Conservation (phyloP, 2,329 filamentous ascomycete genomes). For the Ophiostoma fasciatum region DNA sequence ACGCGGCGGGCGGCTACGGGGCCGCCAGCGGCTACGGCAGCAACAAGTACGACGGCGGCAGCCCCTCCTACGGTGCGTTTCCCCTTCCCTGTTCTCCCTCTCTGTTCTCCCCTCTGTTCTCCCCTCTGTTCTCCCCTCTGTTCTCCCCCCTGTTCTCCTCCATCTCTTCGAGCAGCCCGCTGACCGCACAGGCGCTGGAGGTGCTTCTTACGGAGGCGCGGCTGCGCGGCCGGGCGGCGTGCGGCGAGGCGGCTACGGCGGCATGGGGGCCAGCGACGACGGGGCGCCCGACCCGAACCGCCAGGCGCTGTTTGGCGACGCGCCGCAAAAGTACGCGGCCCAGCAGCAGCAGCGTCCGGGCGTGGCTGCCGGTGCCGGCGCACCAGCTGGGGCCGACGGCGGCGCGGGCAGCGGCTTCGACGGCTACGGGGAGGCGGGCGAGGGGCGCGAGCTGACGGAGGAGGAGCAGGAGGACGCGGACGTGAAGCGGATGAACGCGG, state of each 20-base stretch:
- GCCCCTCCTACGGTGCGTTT: constrained; percentile 14
- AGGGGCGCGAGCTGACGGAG: constrained; percentile 63
- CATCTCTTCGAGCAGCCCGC: no score
- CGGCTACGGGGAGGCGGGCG: constrained; percentile 47
- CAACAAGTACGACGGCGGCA: constrained; percentile 36
- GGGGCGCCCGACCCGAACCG: constrained; percentile 36
- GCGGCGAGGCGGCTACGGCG: constrained; percentile 46
- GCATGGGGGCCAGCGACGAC: constrained; percentile 31
- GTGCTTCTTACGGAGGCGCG: constrained; percentile 6
- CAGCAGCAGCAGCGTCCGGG: constrained; percentile 13
- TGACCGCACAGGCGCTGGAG: constrained; percentile 4
- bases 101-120: no score
- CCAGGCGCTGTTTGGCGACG: constrained; percentile 47
- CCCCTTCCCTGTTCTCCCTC: no score
- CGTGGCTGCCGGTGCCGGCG: not conserved
- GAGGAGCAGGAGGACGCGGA: constrained; percentile 65
- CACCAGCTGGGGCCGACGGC: no score
- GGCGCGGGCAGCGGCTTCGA: constrained; percentile 20
- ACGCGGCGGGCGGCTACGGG: constrained; percentile 39
- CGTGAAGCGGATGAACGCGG: constrained; percentile 54
- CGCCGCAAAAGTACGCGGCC: constrained; percentile 33
- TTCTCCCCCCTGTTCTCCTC: constrained; percentile 2
- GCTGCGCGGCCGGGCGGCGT: not conserved
- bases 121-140: no score
- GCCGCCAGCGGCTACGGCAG: constrained; percentile 34